Evolutionary conservation across 352 stramenopile species (phyloP).

Genomic region (Aphanomyces astaci): DNA sequence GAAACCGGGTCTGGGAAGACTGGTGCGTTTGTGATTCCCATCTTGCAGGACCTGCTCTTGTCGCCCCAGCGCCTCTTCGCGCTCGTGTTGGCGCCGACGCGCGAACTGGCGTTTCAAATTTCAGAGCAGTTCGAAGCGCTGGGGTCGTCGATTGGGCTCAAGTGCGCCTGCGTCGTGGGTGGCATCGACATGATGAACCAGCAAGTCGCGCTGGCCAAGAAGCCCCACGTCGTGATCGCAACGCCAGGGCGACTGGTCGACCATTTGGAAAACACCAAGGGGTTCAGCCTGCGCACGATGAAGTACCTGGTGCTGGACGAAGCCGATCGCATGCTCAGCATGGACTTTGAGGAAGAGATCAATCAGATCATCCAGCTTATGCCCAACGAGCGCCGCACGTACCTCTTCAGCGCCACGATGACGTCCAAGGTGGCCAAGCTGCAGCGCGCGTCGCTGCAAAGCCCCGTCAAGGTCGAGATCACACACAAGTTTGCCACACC

Average conservation of each 20-base stretch:
- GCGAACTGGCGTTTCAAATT: conserved; percentile 95
- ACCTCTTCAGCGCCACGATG: conserved; percentile 99
- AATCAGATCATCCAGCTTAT: conserved; percentile 98
- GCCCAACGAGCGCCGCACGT: conserved; percentile 90
- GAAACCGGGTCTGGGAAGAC: conserved; percentile 96
- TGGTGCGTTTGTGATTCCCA: conserved; percentile 90
- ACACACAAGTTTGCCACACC: conserved; percentile 97
- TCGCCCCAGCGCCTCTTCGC: conserved; percentile 88
- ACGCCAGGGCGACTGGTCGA: conserved; percentile 91
- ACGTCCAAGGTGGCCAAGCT: conserved; percentile 98
- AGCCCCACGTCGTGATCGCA: conserved; percentile 94
- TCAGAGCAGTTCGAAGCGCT: conserved; percentile 90
- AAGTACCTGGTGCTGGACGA: conserved; percentile 93
- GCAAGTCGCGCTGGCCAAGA: conserved; percentile 93
- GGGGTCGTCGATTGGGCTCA: conserved; percentile 87
- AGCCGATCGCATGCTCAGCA: conserved; percentile 92
- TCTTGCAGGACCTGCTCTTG: conserved; percentile 88
- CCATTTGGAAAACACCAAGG: conserved; percentile 95
- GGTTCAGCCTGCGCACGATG: conserved; percentile 87
- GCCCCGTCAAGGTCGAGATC: conserved; percentile 96
- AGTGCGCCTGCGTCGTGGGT: conserved; percentile 87
- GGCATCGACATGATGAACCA: conserved; percentile 98
- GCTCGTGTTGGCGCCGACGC: conserved; percentile 88
- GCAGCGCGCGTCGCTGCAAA: conserved; percentile 92
- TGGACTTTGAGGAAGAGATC: conserved; percentile 99